A percentile compares a stretch with the other conserved stretches of the same genome.
phyloP scores from a whole-genome alignment of 2,329 filamentous ascomycete species.

The Cladosporium cucumerinum region DNA sequence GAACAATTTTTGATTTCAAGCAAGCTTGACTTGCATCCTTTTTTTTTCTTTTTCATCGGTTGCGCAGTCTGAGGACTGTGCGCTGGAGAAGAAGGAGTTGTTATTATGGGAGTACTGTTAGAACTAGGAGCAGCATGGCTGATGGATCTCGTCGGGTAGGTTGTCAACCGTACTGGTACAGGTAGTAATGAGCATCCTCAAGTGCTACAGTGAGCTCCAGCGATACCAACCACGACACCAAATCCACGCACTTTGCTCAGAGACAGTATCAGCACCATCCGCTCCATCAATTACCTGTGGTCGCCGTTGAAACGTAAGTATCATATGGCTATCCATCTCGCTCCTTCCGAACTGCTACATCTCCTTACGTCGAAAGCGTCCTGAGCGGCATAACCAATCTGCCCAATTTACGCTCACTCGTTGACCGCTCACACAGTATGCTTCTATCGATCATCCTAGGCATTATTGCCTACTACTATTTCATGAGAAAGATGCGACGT shows the following conservation, averaged over 20 bases:
- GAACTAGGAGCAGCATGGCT: too few relatives aligned
- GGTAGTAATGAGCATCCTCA: not conserved
- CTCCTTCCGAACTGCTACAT: not conserved
- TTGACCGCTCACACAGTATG: not conserved
- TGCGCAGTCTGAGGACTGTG: too few relatives aligned
- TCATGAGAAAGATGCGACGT: not conserved
- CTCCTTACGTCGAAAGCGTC: not conserved
- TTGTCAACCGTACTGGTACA: not conserved
- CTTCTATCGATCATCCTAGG: not conserved
- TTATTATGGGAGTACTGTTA: too few relatives aligned
- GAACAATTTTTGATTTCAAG: too few relatives aligned
- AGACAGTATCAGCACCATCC: not conserved
- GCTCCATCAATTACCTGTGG: not conserved
- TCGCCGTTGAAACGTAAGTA: not conserved
- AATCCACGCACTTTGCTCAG: not conserved
- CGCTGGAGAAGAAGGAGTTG: too few relatives aligned
- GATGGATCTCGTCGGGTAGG: not conserved
- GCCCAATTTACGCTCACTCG: not conserved
- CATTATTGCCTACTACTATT: not conserved
- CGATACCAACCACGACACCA: not conserved
- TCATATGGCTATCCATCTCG: not conserved
- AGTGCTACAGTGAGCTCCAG: not conserved
- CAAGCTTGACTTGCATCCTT: too few relatives aligned
- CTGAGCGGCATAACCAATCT: not conserved
- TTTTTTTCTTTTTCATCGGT: too few relatives aligned